These are phyloP conservation scores for Phytophthora hybrid DNA, from an alignment of 352 stramenopile species.

Conservation along the genomic window DNA sequence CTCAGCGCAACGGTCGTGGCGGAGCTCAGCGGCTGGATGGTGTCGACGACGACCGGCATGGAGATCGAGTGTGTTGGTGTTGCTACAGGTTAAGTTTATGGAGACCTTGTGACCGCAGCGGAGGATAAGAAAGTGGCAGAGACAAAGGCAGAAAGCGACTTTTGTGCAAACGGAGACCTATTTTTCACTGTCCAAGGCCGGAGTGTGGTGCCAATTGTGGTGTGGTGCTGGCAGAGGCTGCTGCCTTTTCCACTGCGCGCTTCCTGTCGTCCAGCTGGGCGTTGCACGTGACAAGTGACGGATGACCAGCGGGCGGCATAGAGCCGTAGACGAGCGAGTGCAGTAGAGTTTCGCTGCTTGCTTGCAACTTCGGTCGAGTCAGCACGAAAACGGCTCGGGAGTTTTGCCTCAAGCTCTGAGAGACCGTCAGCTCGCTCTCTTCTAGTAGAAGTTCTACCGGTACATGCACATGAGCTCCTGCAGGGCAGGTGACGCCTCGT, in stretches of 20 bases:
- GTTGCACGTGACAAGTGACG: slow-evolving; percentile 33
- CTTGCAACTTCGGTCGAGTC: neutral
- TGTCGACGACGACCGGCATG: slow-evolving; percentile 44
- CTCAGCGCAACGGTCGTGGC: slow-evolving; percentile 33
- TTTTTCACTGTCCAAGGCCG: neutral
- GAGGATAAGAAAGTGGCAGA: slow-evolving; percentile 18
- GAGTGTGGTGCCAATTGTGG: slow-evolving; percentile 14
- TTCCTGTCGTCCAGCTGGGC: slow-evolving; percentile 34
- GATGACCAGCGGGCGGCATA: slow-evolving; percentile 39
- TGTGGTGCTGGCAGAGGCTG: slow-evolving; percentile 28
- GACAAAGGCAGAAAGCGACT: slow-evolving; percentile 1
- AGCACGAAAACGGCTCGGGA: neutral
- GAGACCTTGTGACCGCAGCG: neutral
- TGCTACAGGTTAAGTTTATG: neutral
- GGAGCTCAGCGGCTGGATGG: slow-evolving; percentile 34
- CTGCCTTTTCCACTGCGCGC: slow-evolving; percentile 25
- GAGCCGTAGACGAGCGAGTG: slow-evolving; percentile 11
- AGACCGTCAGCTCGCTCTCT: neutral
- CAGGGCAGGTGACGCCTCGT: slow-evolving; percentile 4
- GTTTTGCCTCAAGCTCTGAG: neutral
- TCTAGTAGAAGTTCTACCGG: no score
- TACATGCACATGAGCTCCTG: neutral
- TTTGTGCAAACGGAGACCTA: neutral
- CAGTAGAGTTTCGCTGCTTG: slow-evolving; percentile 16
- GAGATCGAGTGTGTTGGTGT: neutral